Percentiles rank a stretch among this genome's conserved stretches.
Conservation (phyloP, 2,329 filamentous ascomycete species). For the Raffaelea deltoideospora region DNA sequence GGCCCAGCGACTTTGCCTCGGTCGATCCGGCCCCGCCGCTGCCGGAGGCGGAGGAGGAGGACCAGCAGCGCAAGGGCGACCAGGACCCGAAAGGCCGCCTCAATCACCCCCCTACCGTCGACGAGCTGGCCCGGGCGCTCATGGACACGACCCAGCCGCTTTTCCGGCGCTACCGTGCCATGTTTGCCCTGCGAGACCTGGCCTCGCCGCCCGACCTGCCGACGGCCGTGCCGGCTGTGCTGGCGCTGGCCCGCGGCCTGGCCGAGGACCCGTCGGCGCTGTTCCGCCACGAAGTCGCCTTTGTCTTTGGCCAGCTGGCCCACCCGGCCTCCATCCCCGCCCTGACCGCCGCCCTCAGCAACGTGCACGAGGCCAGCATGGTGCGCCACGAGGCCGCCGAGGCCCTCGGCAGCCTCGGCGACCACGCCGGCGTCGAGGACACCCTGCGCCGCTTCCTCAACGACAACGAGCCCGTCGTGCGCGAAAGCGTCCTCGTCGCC, state of each 20-base stretch:
- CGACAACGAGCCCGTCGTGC: conserved; percentile 83
- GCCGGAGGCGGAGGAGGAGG: conserved; percentile 50
- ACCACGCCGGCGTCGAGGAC: conserved; percentile 85
- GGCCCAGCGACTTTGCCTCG: conserved; percentile 72
- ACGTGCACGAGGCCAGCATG: conserved; percentile 81
- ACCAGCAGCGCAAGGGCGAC: not conserved
- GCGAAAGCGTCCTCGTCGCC: conserved; percentile 88
- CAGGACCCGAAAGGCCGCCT: not conserved
- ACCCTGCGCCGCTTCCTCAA: conserved; percentile 69
- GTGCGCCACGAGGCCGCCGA: conserved; percentile 96
- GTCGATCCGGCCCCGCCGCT: conserved; percentile 89
- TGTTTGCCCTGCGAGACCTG: conserved; percentile 93
- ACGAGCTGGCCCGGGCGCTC: conserved; percentile 59
- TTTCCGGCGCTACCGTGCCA: conserved; percentile 89
- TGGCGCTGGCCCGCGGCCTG: conserved; percentile 74
- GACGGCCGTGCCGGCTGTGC: conserved; percentile 75
- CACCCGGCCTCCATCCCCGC: conserved; percentile 95
- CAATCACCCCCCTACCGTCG: conserved; percentile 33
- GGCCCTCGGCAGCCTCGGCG: conserved; percentile 82
- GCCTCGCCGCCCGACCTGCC: conserved; percentile 84
- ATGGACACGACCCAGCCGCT: conserved; percentile 67
- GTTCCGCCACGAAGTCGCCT: conserved; percentile 95
- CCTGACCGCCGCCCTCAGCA: conserved; percentile 60
- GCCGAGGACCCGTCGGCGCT: conserved; percentile 75
- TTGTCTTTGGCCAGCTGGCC: conserved; percentile 91